Percentiles rank a stretch among this genome's conserved stretches.
Conservation (phyloP, 2,329 filamentous ascomycete species). For the Fonsecaea pedrosoi region DNA sequence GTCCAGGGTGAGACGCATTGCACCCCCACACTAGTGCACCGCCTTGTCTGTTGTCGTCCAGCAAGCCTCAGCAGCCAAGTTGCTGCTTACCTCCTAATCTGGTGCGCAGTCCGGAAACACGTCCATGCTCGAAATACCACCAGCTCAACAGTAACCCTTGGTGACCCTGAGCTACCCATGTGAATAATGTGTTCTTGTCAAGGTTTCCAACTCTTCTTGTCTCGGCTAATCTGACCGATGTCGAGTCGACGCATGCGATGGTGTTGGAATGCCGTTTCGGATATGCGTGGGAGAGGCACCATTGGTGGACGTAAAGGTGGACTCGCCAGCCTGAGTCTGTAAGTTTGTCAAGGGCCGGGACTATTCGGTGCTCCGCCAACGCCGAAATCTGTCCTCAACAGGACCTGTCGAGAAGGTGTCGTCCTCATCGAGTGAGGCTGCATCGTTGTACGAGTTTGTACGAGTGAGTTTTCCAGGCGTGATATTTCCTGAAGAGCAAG, state of each 20-base stretch:
- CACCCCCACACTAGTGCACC: conserved; percentile 21
- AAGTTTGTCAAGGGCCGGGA: neutral
- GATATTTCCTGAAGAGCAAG: neutral
- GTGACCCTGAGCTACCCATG: neutral
- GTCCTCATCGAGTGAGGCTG: neutral
- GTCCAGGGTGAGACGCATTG: conserved; percentile 8
- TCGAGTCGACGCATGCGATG: neutral
- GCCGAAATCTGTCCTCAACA: neutral
- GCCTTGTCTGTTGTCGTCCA: conserved; percentile 5
- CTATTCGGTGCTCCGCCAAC: neutral
- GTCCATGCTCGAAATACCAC: neutral
- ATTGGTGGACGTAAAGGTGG: neutral
- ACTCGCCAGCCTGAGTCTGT: neutral
- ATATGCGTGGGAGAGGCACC: neutral
- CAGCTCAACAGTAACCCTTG: conserved; percentile 6
- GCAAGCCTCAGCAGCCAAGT: conserved; percentile 6
- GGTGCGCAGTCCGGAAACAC: conserved; percentile 10
- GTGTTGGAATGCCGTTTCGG: neutral
- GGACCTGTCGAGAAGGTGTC: neutral
- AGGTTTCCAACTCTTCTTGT: neutral
- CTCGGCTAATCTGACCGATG: neutral
- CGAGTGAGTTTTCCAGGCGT: neutral
- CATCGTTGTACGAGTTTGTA: neutral
- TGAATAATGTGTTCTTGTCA: conserved; percentile 31
- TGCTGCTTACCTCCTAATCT: conserved; percentile 15